phyloP scores from a whole-genome alignment of 108 stramenopile genomes.

The Fragilariopsis cylindrus region DNA sequence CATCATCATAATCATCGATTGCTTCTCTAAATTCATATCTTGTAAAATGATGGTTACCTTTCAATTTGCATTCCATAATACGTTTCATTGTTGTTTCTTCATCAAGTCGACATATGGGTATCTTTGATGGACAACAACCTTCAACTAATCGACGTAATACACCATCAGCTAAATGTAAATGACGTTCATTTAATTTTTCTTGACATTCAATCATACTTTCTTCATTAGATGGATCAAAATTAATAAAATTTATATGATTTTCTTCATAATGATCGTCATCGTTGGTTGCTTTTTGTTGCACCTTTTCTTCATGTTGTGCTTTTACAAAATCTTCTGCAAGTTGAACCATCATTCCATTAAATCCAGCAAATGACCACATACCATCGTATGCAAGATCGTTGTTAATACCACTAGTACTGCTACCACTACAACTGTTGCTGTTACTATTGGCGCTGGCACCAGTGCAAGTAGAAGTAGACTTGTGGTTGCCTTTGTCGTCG shows the following conservation, averaged over 20 bases:
- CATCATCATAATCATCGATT: neutral
- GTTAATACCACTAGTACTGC: neutral
- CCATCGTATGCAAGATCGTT: constrained; percentile 4
- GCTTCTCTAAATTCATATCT: neutral
- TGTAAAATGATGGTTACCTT: neutral
- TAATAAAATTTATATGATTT: neutral
- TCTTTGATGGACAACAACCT: constrained; percentile 3
- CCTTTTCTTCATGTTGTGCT: neutral
- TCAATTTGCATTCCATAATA: neutral
- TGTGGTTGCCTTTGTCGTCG: no score
- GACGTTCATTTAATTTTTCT: constrained; percentile 2
- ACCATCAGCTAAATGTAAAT: constrained; percentile 2
- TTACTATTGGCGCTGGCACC: no score
- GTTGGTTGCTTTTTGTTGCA: neutral
- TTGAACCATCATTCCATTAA: constrained; percentile 8
- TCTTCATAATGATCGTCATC: neutral
- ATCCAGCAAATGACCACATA: constrained; percentile 6
- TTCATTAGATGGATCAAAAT: neutral
- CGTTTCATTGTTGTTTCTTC: constrained; percentile 1
- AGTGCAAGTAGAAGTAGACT: no score
- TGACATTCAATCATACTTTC: neutral
- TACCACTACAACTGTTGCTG: no score
- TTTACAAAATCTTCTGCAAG: constrained; percentile 2
- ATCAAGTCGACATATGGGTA: neutral
- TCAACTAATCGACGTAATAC: neutral